Evolutionary conservation across 345 rosid genomes (phyloP).

Genomic region (Sonneratia caseolaris): DNA sequence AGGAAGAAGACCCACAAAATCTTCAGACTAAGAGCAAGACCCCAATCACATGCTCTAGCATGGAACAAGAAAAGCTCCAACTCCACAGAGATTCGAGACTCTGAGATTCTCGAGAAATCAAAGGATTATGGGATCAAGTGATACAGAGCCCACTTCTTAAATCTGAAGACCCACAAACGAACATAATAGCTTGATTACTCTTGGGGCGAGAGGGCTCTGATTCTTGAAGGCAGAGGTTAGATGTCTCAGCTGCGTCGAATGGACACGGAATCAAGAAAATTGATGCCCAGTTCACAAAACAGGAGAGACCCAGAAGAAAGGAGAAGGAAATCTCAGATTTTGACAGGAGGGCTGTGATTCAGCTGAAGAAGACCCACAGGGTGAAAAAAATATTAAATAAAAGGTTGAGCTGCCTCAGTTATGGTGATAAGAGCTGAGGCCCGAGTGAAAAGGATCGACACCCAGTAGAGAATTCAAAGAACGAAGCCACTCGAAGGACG

Average conservation of each 20-base stretch:
- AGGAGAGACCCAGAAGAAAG: too few relatives aligned
- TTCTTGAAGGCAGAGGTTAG: not conserved
- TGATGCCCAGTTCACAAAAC: not conserved
- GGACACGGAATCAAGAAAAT: conserved; percentile 1
- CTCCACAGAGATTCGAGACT: not conserved
- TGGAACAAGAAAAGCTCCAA: not conserved
- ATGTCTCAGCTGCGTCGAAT: not conserved
- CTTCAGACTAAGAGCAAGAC: not conserved
- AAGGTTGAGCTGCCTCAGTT: conserved; percentile 1
- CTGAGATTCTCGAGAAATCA: conserved; percentile 1
- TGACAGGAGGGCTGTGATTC: conserved; percentile 1
- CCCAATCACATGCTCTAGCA: not conserved
- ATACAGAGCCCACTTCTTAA: not conserved
- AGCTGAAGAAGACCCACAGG: not conserved
- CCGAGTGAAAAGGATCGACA: not conserved
- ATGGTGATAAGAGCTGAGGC: conserved; percentile 2
- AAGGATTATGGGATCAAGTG: conserved; percentile 3
- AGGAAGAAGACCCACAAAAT: not conserved
- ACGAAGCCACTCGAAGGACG: not conserved
- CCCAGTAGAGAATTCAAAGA: not conserved
- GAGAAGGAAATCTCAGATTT: not conserved
- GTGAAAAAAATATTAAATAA: too few relatives aligned
- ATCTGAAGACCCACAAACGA: conserved; percentile 1
- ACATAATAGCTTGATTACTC: not conserved
- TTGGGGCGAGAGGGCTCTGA: not conserved